These are phyloP conservation scores for Cladophialophora immunda DNA, from an alignment of 2,329 filamentous ascomycete species.

Conservation along the genomic window DNA sequence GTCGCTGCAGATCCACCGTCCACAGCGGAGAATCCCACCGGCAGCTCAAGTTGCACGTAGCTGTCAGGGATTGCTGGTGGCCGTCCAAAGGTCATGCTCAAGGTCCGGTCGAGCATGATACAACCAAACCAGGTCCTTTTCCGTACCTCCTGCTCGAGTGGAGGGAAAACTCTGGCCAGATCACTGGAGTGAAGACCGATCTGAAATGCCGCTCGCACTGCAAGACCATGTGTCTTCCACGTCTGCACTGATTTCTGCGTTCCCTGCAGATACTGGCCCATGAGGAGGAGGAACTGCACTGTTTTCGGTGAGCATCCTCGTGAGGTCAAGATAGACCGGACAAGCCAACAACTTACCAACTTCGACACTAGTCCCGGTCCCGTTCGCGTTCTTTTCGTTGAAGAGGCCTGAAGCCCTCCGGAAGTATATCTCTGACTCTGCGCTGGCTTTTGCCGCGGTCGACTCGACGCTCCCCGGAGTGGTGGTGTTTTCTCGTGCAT, in stretches of 20 bases:
- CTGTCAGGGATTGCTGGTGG: conserved; percentile 57
- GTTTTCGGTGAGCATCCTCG: not conserved
- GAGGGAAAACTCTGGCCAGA: conserved; percentile 48
- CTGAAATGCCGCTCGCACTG: conserved; percentile 60
- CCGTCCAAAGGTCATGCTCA: conserved; percentile 63
- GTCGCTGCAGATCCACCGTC: conserved; percentile 4
- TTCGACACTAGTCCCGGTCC: conserved; percentile 57
- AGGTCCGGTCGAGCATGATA: conserved; percentile 55
- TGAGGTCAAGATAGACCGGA: not conserved
- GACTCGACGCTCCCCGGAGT: conserved; percentile 44
- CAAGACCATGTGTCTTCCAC: conserved; percentile 64
- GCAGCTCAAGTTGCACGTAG: conserved; percentile 53
- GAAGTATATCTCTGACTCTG: conserved; percentile 57
- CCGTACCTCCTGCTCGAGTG: conserved; percentile 57
- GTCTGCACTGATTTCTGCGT: conserved; percentile 63
- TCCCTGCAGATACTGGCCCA: conserved; percentile 63
- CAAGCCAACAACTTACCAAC: conserved; percentile 45
- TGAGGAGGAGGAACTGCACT: conserved; percentile 61
- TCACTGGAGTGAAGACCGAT: conserved; percentile 61
- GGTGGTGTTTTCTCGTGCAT: conserved; percentile 38
- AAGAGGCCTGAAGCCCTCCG: conserved; percentile 56
- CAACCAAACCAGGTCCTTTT: conserved; percentile 62
- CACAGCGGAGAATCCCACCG: conserved; percentile 29
- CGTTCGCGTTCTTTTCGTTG: conserved; percentile 51
- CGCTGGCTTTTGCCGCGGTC: conserved; percentile 48